Percentiles rank a stretch among this genome's conserved stretches.
Evolutionary conservation across 2,329 filamentous ascomycete genomes (phyloP).

Genomic region (Tolypocladium pustulatum): DNA sequence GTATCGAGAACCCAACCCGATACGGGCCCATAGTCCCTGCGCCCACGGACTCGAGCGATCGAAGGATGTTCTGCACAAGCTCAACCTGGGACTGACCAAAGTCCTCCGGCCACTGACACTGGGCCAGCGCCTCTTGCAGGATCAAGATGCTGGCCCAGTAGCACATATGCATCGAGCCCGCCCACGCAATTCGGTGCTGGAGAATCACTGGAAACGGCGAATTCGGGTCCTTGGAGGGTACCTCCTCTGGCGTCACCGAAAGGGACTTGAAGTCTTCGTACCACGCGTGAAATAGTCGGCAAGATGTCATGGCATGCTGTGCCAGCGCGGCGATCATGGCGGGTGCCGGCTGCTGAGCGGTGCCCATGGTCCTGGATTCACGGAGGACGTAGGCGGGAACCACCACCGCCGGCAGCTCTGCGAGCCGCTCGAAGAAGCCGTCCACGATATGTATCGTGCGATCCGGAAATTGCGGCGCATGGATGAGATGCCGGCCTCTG

Average conservation of each 20-base stretch:
- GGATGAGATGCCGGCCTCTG: conserved; percentile 13
- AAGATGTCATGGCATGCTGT: conserved; percentile 15
- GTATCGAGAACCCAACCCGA: conserved; percentile 23
- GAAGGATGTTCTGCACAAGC: conserved; percentile 21
- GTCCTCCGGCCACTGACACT: conserved; percentile 17
- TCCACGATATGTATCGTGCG: conserved; percentile 17
- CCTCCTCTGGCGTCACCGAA: conserved; percentile 15
- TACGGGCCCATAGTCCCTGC: conserved; percentile 26
- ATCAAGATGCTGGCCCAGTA: conserved; percentile 30
- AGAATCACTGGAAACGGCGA: conserved; percentile 23
- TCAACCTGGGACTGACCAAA: conserved; percentile 15
- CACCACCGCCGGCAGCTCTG: conserved; percentile 22
- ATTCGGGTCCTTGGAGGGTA: conserved; percentile 15
- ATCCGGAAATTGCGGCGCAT: conserved; percentile 11
- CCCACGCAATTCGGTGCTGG: conserved; percentile 19
- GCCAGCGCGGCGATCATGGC: conserved; percentile 18
- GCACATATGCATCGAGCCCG: conserved; percentile 22
- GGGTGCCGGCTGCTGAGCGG: conserved; percentile 12
- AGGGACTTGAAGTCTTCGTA: conserved; percentile 15
- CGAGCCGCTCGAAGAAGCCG: conserved; percentile 21
- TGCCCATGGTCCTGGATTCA: conserved; percentile 11
- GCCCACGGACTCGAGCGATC: conserved; percentile 26
- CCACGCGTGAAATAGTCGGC: conserved; percentile 21
- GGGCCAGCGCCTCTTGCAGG: conserved; percentile 24
- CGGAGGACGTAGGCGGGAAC: conserved; percentile 21